Evolutionary conservation across 805 yeast genomes (phyloP).

Genomic region (Metschnikowia hibisci): DNA sequence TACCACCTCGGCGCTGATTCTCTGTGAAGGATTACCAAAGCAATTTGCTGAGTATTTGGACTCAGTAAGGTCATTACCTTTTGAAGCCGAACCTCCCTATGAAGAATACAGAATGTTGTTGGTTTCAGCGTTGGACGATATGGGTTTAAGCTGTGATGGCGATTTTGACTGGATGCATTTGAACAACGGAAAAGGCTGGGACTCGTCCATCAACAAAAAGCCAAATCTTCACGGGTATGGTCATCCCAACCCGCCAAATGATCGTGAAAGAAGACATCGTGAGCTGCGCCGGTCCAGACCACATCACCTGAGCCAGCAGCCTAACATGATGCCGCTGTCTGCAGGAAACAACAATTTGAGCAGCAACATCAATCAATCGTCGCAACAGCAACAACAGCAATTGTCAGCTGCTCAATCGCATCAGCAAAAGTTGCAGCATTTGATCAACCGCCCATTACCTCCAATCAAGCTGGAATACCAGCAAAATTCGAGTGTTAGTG

Average conservation of each 20-base stretch:
- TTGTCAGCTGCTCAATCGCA: conserved; percentile 45
- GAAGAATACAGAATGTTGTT: conserved; percentile 59
- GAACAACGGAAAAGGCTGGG: conserved; percentile 82
- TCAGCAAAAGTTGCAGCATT: conserved; percentile 46
- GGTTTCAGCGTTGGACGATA: conserved; percentile 53
- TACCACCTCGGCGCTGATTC: conserved; percentile 79
- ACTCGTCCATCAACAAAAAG: conserved; percentile 66
- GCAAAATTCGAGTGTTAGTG: conserved; percentile 15
- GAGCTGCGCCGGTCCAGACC: conserved; percentile 44
- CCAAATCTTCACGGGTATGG: conserved; percentile 83
- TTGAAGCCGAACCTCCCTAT: conserved; percentile 80
- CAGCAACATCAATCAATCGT: conserved; percentile 20
- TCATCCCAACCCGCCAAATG: conserved; percentile 57
- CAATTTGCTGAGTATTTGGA: conserved; percentile 73
- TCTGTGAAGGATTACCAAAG: conserved; percentile 72
- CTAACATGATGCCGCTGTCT: conserved; percentile 13
- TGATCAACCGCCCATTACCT: conserved; percentile 46
- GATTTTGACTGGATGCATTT: conserved; percentile 79
- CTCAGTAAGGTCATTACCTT: conserved; percentile 62
- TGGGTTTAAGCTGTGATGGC: conserved; percentile 60
- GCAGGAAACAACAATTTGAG: conserved; percentile 20
- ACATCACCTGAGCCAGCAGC: conserved; percentile 22
- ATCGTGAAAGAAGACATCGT: conserved; percentile 43
- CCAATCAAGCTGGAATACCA: conserved; percentile 43
- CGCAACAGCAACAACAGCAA: conserved; percentile 26